Base-by-base conservation (phyloP, 148 eudicot species). In the Euryodendron excelsum region DNA sequence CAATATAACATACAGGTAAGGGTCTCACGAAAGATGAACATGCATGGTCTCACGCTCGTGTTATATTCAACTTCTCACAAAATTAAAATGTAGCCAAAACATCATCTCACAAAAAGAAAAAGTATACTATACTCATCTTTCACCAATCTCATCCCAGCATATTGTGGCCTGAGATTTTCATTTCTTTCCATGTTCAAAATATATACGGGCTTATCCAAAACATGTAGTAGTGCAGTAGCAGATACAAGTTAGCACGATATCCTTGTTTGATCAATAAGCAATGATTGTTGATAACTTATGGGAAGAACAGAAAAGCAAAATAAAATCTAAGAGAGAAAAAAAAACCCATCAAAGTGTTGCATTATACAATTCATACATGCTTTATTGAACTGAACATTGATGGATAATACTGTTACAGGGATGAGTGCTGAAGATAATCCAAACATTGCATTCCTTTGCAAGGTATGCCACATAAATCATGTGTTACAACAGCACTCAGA, bases 391-490 rank as follows among this genome's bases (percentile, higher is more conserved):
- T 53, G 80, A 39, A 78, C 14, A 69, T 7, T 69, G 64, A 56
- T 23, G n/a, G 65, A 55, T 5, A 36, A 55, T 55, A 53, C n/a
- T 37, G 41, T 52, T 78, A 68, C 74, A 53, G 27, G 53, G 64
- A 25, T 31, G 18, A 11, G 17, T 18, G 25, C 31, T 17, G 36
- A 31, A 47, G 37, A 36, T 13, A 69, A 28, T 27, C 1, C 4
- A 20, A 69, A 78, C 48, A 56, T 58, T 56, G 37, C 30, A 28
- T 44, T 69, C 37, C 72, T 81, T 37, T 60, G 64, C 70, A 76
- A 81, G 64, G 70, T 61, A 81, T 75, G 63, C 20, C 30, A 58
- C 76, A 70, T 27, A 70, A 61, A 47, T 23, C n/a, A 31, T 21
- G 13, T 28, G 39, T 31, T 8, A 31, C 47, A 74, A 17, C 33